Evolutionary conservation across 2,329 filamentous ascomycete genomes (phyloP), one percentile per base, ranked within the genome.

Genomic region (Aspergillus viridinutans): DNA sequence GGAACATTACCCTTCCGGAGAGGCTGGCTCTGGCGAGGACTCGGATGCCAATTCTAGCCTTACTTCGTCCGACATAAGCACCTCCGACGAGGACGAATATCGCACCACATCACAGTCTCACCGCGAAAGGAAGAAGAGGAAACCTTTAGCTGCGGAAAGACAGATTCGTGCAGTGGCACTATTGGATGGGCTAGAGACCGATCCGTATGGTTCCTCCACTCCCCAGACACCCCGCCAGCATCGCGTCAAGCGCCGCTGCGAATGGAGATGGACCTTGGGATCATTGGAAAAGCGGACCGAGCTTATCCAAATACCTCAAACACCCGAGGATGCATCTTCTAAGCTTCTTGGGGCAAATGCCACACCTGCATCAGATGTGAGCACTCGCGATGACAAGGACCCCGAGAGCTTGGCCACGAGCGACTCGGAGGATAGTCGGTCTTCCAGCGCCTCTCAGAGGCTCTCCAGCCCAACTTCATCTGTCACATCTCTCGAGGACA

Each of bases 261-360:
- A 83, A 62, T 85, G 83, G 83, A 73, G 77, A 49, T 85, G 83
- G 83, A 85, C 83, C 1, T 68, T 85, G 10, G 81, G 78, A 1
- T 77, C 81, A 10, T 59, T 81, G 28, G 64, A 70, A 17, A 54
- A 53, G 25, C 53, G 32, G 14, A 52, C 59, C 8, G 60, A 58
- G 10, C 57, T 28, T 26, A 45, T 29, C 20, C 50, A 57, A 23
- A 48, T 58, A 12, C 28, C 50, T 32, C 52, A 48, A 17, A 29
- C 49, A 4, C 49, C 38, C n/a, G 54, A 55, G 25, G 52, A 57
- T n/a, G 45, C 54, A 14, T n/a, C 57, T 29, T 32, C 55, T 4
- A 48, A 51, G 25, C 21, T 47, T 47, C 43, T 42, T 10, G 23
- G 47, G 9, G 25, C 28, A 28, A 20, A 49, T 21, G 53, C 42